Evolutionary conservation across 2,329 filamentous ascomycete genomes (phyloP), one percentile per base, ranked within the genome.

Genomic region (Diaporthe citrichinensis): DNA sequence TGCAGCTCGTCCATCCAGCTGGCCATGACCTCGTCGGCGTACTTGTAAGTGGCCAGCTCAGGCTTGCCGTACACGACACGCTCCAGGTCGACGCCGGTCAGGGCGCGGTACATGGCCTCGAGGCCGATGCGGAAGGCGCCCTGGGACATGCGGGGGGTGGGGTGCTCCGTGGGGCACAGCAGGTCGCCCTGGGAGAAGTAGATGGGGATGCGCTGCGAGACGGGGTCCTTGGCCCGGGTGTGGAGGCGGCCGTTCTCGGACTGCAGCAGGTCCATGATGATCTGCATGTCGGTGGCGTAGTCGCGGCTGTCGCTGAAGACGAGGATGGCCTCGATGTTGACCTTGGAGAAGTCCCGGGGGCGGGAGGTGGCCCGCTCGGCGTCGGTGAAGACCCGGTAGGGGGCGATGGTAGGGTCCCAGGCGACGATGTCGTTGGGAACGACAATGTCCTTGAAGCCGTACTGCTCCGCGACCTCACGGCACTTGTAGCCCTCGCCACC

Each of bases 21-120:
- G 44, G 90, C 87, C 77, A 95, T 88, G 25, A 95, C 90, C 84
- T 94, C 92, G 79, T 94, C 93, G 78, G 93, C 93, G 84, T 94
- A 94, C 86, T 93, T 94, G 89, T 94, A 94, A n/a, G 93, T 94
- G 7, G 93, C 93, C 76, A 91, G 80, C 83, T 94, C 92, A 36
- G 93, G 93, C 88, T 94, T 94, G 81, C 93, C 93, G 86, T 94
- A 94, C 74, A 94, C 91, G 46, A 94, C 91, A 87, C 92, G 93
- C 88, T 94, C 92, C 62, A 94, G 90, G 77, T 94, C 92, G 23
- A 88, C 88, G 75, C 92, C 92, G 0, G 92, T 94, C 75, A 94
- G 85, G 25, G 92, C 88, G 84, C 91, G 92, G 88, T 94, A 95
- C 86, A 94, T 93, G 78, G 92, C 92, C 84, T 94, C 92, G 73